A percentile compares a stretch with the other conserved stretches of the same genome.
phyloP scores from a whole-genome alignment of 2,329 filamentous ascomycete species.

The Bisporella sp. region DNA sequence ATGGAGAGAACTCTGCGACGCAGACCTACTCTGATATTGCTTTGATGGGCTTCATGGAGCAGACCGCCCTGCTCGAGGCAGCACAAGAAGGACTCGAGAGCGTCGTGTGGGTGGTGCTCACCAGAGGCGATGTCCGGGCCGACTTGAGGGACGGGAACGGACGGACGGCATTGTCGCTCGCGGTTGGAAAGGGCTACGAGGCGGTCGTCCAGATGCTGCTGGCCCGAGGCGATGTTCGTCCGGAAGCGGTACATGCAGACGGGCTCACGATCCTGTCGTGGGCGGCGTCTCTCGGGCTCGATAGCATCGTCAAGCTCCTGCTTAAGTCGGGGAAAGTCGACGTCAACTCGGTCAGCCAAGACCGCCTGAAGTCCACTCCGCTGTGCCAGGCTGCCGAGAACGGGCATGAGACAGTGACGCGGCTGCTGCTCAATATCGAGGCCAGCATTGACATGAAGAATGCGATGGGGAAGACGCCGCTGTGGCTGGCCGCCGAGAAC shows the following conservation, averaged over 20 bases:
- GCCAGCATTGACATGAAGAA: background rate
- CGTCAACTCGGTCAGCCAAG: background rate
- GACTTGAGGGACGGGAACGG: background rate
- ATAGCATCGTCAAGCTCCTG: background rate
- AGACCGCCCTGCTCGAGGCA: background rate
- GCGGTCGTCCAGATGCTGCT: background rate
- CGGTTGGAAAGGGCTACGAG: background rate
- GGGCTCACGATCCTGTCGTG: background rate
- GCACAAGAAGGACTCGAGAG: background rate
- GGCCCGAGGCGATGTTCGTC: background rate
- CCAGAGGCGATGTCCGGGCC: background rate
- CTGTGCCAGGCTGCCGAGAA: background rate
- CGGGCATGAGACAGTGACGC: background rate
- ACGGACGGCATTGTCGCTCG: background rate
- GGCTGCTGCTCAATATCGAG: too few relatives aligned
- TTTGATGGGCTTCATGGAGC: background rate
- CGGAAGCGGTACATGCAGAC: background rate
- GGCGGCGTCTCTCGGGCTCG: background rate
- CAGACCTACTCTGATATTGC: background rate
- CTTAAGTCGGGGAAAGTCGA: background rate
- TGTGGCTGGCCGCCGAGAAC: background rate
- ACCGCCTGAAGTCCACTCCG: background rate
- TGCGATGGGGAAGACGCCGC: background rate
- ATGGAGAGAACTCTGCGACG: background rate
- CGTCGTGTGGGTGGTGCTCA: background rate